Evolutionary conservation across 139 green algal genomes (phyloP), one percentile per base, ranked within the genome.

Genomic region (Eudorina sp.): DNA sequence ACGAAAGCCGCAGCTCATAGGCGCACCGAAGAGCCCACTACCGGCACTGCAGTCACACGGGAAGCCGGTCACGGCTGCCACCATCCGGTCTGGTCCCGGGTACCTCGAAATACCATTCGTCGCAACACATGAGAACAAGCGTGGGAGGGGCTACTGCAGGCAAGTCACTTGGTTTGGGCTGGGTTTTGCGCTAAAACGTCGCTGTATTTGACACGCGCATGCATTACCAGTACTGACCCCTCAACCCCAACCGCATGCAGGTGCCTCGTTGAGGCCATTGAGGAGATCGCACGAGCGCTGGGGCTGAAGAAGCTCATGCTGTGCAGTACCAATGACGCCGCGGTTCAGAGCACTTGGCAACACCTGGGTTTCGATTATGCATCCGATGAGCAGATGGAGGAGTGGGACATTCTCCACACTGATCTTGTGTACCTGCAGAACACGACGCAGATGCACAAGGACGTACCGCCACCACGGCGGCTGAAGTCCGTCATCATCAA

Each of bases 341-440:
- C 62, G 38, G 91, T 92, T 0, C 66, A 90, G 53, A 85, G 45
- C 86, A 92, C 89, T 2, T 99, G 97, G 97, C 91, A 93, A 86
- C 92, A 95, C 81, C 92, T 98, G 41, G 96, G 96, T 36, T 99
- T 99, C 55, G 34, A 89, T 45, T 95, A 96, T 70, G 95, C 92
- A 3, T 88, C 68, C 0, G 92, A 96, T 40, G 86, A 95, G 48
- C 90, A 98, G 66, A 93, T 98, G 91, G 80, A 93, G n/a, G 81
- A 80, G 41, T 96, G 93, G 88, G 94, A 95, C 66, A 95, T 98
- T 16, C 89, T 92, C 29, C 94, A 95, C 46, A 88, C 92, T 13
- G 96, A 98, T 89, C 89, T 98, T 40, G 91, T 98, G 76, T 96
- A 98, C 93, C 98, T 99, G 95, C 96, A 98, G 91, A 98, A 98